phyloP scores from a whole-genome alignment of 495 filamentous ascomycete species.

The Penicillium salamii region DNA sequence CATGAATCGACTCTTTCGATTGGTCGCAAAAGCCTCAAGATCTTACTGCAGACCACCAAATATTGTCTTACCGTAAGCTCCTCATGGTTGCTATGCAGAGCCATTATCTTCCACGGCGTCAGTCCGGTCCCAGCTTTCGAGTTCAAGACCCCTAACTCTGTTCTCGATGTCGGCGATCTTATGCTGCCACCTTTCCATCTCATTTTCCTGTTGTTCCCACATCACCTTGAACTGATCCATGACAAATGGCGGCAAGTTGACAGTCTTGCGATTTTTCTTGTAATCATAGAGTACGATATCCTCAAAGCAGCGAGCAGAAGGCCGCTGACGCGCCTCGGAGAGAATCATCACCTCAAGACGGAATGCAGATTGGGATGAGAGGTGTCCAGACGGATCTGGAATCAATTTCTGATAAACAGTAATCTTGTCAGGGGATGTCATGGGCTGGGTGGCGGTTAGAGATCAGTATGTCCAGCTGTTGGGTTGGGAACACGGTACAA shows the following conservation, averaged over 20 bases:
- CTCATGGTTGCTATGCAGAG: slow-evolving; percentile 29
- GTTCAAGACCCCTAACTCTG: slow-evolving; percentile 61
- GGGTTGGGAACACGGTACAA: slow-evolving; percentile 53
- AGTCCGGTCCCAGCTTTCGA: slow-evolving; percentile 68
- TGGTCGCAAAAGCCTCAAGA: background rate
- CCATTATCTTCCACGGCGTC: slow-evolving; percentile 73
- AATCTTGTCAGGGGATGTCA: slow-evolving; percentile 83
- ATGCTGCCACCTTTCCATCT: slow-evolving; percentile 41
- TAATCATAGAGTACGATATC: slow-evolving; percentile 90
- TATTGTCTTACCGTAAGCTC: no score
- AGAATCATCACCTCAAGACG: slow-evolving; percentile 61
- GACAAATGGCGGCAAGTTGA: slow-evolving; percentile 64
- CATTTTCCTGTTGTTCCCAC: slow-evolving; percentile 65
- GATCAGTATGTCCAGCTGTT: background rate
- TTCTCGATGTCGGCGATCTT: slow-evolving; percentile 54
- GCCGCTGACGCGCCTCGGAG: slow-evolving; percentile 74
- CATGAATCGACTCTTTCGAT: background rate
- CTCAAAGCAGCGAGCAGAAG: slow-evolving; percentile 76
- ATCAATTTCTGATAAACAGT: slow-evolving; percentile 85
- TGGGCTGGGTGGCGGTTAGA: slow-evolving; percentile 55
- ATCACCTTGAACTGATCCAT: slow-evolving; percentile 61
- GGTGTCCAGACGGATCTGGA: slow-evolving; percentile 38
- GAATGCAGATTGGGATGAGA: slow-evolving; percentile 49
- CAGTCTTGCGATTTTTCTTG: slow-evolving; percentile 44
- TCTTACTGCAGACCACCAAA: no score